Evolutionary conservation across 495 filamentous ascomycete genomes (phyloP).

Genomic region (Chaetomidium leptoderma): DNA sequence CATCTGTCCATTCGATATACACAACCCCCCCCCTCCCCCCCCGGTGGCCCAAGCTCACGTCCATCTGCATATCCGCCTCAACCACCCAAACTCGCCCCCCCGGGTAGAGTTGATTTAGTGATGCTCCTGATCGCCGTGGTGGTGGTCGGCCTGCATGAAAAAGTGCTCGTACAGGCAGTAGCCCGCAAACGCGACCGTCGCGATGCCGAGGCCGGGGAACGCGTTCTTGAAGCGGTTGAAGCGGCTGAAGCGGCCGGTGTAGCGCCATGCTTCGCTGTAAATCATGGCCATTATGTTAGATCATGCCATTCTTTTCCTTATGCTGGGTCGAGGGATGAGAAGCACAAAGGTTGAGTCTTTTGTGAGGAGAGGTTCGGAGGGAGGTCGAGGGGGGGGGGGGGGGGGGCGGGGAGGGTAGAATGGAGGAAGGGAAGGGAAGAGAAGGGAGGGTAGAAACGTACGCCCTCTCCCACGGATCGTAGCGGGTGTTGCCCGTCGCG

Average conservation of each 20-base stretch:
- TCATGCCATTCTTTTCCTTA: too few relatives aligned
- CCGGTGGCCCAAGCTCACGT: background rate
- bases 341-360: too few relatives aligned
- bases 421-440: background rate
- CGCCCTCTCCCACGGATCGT: slow-evolving; percentile 86
- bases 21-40: slow-evolving; percentile 8
- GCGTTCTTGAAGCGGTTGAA: slow-evolving; percentile 79
- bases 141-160: slow-evolving; percentile 70
- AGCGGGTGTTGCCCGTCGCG: slow-evolving; percentile 59
- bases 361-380: background rate
- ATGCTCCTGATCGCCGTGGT: slow-evolving; percentile 49
- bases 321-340: too few relatives aligned
- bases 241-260: slow-evolving; percentile 78
- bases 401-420: background rate
- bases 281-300: background rate
- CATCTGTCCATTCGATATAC: slow-evolving; percentile 8
- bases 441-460: slow-evolving; percentile 36
- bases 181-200: slow-evolving; percentile 79
- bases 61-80: too few relatives aligned
- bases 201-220: slow-evolving; percentile 89
- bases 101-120: slow-evolving; percentile 25
- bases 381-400: background rate
- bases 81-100: background rate
- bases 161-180: slow-evolving; percentile 87
- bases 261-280: slow-evolving; percentile 87